Evolutionary conservation across 371 early-diverging fungal genomes (phyloP).

Genomic region (Smittium culicis): DNA sequence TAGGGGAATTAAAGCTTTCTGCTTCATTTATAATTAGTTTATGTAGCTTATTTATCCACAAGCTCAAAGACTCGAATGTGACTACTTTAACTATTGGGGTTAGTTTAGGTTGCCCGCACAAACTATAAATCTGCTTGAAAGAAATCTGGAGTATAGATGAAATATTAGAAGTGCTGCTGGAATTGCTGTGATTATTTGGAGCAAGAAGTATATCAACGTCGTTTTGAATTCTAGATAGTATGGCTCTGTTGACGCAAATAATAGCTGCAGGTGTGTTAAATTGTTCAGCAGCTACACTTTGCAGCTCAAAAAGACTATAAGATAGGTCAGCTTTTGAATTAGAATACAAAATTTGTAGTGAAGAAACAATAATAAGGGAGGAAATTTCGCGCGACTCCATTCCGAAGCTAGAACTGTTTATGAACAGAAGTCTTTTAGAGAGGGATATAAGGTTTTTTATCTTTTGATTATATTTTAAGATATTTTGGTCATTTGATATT

Average conservation of each 20-base stretch:
- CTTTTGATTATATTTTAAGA: background rate
- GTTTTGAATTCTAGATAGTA: background rate
- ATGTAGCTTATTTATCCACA: slow-evolving; percentile 36
- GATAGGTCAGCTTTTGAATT: background rate
- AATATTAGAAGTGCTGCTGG: background rate
- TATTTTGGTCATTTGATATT: background rate
- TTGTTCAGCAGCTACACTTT: background rate
- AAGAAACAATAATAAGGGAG: background rate
- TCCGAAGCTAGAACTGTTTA: background rate
- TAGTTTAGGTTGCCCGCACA: slow-evolving; percentile 34
- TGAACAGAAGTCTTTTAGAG: background rate
- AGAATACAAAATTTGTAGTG: background rate
- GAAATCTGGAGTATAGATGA: background rate
- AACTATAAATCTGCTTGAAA: slow-evolving; percentile 17
- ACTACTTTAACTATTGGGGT: slow-evolving; percentile 49
- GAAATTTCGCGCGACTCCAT: slow-evolving; percentile 6
- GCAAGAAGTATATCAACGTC: too few species aligned
- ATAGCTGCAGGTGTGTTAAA: background rate
- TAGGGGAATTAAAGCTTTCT: slow-evolving; percentile 11
- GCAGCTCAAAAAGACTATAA: background rate
- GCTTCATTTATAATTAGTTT: background rate
- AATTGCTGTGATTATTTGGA: background rate
- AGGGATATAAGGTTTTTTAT: background rate
- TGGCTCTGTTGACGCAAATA: background rate
- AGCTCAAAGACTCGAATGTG: slow-evolving; percentile 58